Percentiles rank a stretch among this genome's conserved stretches.
Evolutionary conservation across 495 filamentous ascomycete genomes (phyloP).

Genomic region (Hypoxylon subgilvum): DNA sequence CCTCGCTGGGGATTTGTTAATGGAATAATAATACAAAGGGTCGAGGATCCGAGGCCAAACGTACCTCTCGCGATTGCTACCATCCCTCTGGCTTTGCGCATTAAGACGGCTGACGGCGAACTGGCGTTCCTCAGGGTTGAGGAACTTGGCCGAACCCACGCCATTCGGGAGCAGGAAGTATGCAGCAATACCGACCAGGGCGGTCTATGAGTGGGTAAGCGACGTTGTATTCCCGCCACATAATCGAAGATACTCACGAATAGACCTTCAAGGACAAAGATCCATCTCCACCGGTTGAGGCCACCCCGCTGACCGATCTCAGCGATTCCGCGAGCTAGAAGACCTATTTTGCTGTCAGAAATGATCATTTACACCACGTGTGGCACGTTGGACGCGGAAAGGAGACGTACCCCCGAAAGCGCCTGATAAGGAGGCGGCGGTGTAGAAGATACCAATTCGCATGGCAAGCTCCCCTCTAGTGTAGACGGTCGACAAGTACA

Average conservation of each 20-base stretch:
- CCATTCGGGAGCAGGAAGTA: slow-evolving; percentile 66
- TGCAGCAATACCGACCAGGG: slow-evolving; percentile 60
- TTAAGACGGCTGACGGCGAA: slow-evolving; percentile 51
- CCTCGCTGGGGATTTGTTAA: slow-evolving; percentile 28
- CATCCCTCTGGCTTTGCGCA: slow-evolving; percentile 28
- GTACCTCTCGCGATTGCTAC: slow-evolving; percentile 43
- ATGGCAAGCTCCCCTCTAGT: slow-evolving; percentile 57
- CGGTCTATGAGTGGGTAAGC: slow-evolving; percentile 41
- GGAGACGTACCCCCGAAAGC: slow-evolving; percentile 56
- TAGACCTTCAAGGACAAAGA: slow-evolving; percentile 59
- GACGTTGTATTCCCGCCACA: too few species aligned
- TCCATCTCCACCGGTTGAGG: slow-evolving; percentile 57
- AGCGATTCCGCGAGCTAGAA: slow-evolving; percentile 51
- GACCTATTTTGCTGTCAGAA: slow-evolving; percentile 44
- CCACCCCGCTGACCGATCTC: slow-evolving; percentile 49
- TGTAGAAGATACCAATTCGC: slow-evolving; percentile 62
- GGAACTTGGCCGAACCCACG: slow-evolving; percentile 59
- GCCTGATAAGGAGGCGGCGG: slow-evolving; percentile 61
- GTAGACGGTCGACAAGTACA: slow-evolving; percentile 58
- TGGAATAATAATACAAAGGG: slow-evolving; percentile 13
- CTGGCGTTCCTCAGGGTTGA: slow-evolving; percentile 53
- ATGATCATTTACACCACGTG: not conserved
- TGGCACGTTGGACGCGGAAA: slow-evolving; percentile 20
- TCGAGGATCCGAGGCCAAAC: not conserved
- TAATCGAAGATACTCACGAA: slow-evolving; percentile 43